Conservation (phyloP, 345 rosid species). For the Cardamine chenopodiifolia region DNA sequence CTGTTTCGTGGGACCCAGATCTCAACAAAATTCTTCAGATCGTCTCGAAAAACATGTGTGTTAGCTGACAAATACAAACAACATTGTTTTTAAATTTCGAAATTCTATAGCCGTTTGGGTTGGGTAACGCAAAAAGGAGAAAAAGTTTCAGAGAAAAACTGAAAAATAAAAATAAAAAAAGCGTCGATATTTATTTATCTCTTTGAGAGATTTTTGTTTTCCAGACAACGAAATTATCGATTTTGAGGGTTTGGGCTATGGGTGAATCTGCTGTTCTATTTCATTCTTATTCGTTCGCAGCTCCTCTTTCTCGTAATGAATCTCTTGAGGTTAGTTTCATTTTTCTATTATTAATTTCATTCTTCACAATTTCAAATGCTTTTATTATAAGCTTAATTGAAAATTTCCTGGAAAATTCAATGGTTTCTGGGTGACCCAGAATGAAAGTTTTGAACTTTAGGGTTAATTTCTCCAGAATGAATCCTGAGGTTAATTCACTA, state of each 20-base stretch:
- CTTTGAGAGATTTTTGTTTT: neutral
- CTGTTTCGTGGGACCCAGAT: constrained; percentile 32
- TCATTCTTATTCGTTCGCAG: constrained; percentile 72
- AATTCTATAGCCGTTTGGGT: constrained; percentile 16
- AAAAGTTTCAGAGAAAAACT: neutral
- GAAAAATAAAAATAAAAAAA: neutral
- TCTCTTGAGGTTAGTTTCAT: constrained; percentile 57
- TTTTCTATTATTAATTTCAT: neutral
- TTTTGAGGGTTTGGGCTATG: constrained; percentile 45
- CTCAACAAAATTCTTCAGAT: neutral
- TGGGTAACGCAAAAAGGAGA: neutral
- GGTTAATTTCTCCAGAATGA: neutral
- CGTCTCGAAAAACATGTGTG: constrained; percentile 17
- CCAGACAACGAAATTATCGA: neutral
- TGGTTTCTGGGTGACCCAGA: neutral
- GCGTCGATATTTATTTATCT: neutral
- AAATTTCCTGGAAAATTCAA: neutral
- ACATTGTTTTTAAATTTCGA: constrained; percentile 2
- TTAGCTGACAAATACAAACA: neutral
- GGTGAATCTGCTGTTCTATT: constrained; percentile 75
- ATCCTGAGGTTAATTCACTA: neutral
- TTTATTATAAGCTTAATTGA: neutral
- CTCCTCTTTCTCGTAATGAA: constrained; percentile 55
- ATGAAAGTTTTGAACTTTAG: neutral
- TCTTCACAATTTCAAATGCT: neutral